Base-by-base conservation (phyloP, 148 eudicot genomes). In the Chenopodium berlandieri region DNA sequence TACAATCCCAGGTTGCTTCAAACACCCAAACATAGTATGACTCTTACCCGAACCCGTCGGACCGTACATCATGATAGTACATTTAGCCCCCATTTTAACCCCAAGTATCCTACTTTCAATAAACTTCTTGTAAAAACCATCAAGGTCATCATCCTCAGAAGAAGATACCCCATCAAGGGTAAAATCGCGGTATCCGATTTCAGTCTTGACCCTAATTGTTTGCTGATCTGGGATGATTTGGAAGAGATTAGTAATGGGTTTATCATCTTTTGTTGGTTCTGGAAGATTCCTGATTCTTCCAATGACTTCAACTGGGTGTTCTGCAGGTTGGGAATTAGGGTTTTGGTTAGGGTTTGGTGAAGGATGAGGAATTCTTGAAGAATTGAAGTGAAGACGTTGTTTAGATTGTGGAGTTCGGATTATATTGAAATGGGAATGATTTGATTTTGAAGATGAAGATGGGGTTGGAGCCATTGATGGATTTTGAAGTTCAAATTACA, bases 11-110 rank as follows among this genome's bases (percentile, higher is more conserved):
- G 88, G 97, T 62, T 94, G 95, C 88, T 89, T 96, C 37, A 84
- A 75, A 73, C 88, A 86, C 48, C 98, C 98, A 78, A 96, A 94
- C 99, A 96, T 96, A 14, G 95, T 96, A 65, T 96, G 95, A 67
- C 98, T 94, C 84, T 96, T 96, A 8, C 99, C 99, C 14, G 98
- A 90, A n/a, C 99, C 99, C 0, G 99, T 96, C 0, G 99, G 97
- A 9, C 99, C 99, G 48, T 96, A 96, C 97, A 92, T 94, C 99
- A 96, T 96, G 0, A 96, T 75, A 0, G 99, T 96, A 60, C 99
- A 96, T 70, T 90, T 94, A 37, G 87, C 93, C 22, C 99, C 99
- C 91, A 88, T 75, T 78, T 96, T 94, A 54, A 96, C 98, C 34
- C 99, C 99, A 78, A 86, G 81, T 1, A 96, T 90, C 81, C 99